A percentile compares a stretch with the other conserved stretches of the same genome.
Evolutionary conservation across 2,329 filamentous ascomycete genomes (phyloP).

Genomic region (Pyricularia grisea): DNA sequence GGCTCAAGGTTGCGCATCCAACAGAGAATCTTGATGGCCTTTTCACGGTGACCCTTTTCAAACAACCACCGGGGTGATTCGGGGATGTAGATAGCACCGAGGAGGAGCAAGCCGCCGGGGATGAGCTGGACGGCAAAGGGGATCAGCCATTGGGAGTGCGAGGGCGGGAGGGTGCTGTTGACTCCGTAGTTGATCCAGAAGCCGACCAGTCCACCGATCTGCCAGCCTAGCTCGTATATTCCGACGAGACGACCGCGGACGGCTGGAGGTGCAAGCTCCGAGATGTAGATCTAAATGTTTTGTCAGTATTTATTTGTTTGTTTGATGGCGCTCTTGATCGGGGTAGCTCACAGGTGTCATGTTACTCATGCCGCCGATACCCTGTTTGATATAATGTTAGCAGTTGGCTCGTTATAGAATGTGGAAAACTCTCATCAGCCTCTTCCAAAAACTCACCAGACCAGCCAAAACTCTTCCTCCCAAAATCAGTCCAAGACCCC

Average conservation of each 20-base stretch:
- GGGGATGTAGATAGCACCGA: slow-evolving; percentile 49
- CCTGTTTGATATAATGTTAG: not conserved
- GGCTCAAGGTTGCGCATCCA: slow-evolving; percentile 53
- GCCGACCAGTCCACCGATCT: slow-evolving; percentile 53
- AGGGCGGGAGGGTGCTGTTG: slow-evolving; percentile 34
- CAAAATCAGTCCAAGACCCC: slow-evolving; percentile 56
- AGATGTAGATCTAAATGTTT: slow-evolving; percentile 39
- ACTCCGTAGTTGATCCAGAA: slow-evolving; percentile 61
- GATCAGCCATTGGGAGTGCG: slow-evolving; percentile 50
- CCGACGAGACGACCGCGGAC: slow-evolving; percentile 58
- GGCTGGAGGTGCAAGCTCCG: slow-evolving; percentile 50
- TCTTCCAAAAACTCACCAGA: not conserved
- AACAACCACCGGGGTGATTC: slow-evolving; percentile 66
- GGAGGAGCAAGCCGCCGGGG: slow-evolving; percentile 51
- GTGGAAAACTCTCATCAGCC: not conserved
- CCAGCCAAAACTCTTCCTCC: slow-evolving; percentile 55
- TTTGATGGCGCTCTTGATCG: not conserved
- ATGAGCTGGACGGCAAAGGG: slow-evolving; percentile 60
- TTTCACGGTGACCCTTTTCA: slow-evolving; percentile 47
- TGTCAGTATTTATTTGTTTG: not conserved
- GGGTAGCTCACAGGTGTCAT: not conserved
- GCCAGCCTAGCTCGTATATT: slow-evolving; percentile 58
- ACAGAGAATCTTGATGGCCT: slow-evolving; percentile 48
- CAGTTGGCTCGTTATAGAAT: not conserved
- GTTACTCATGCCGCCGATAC: not conserved